phyloP scores from a whole-genome alignment of 2,329 filamentous ascomycete species.

The Ramularia endophylla region DNA sequence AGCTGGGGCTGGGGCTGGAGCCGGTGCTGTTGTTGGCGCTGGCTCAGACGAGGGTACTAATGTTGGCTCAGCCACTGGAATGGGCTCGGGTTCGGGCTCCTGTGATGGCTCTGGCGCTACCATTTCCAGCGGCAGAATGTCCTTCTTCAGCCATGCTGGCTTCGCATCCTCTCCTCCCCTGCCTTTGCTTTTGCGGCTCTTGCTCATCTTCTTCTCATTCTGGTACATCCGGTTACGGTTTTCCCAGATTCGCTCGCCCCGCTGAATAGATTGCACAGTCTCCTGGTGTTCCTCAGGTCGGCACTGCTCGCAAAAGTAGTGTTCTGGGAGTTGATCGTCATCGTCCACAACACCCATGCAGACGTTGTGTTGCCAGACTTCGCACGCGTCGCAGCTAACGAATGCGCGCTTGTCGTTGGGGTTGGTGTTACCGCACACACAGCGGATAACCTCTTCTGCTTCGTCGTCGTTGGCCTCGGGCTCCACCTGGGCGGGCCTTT shows the following conservation, averaged over 20 bases:
- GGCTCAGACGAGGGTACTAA: no score
- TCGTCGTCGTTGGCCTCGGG: slow-evolving; percentile 44
- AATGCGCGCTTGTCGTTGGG: slow-evolving; percentile 84
- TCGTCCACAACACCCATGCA: slow-evolving; percentile 83
- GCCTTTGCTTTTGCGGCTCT: slow-evolving; percentile 53
- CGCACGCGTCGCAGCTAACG: slow-evolving; percentile 92
- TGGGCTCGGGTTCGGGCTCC: slow-evolving; percentile 6
- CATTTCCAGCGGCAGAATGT: slow-evolving; percentile 14
- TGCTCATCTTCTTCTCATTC: slow-evolving; percentile 54
- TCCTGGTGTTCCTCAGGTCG: slow-evolving; percentile 75
- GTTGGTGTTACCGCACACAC: slow-evolving; percentile 84
- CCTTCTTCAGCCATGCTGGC: slow-evolving; percentile 30
- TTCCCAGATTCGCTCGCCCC: slow-evolving; percentile 85
- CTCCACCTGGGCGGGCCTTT: slow-evolving; percentile 50
- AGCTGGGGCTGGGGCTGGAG: background rate
- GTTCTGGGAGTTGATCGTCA: slow-evolving; percentile 66
- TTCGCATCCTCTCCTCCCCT: slow-evolving; percentile 24
- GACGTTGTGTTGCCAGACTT: slow-evolving; percentile 95
- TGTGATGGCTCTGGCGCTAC: slow-evolving; percentile 6
- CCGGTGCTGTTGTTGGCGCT: no score
- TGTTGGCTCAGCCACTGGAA: slow-evolving; percentile 1
- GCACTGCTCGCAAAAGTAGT: slow-evolving; percentile 93
- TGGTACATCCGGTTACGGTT: slow-evolving; percentile 32
- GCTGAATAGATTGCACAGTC: slow-evolving; percentile 69
- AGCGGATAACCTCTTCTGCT: slow-evolving; percentile 64